Conservation (phyloP, 139 green algal species). For the Ulvella scutata region DNA sequence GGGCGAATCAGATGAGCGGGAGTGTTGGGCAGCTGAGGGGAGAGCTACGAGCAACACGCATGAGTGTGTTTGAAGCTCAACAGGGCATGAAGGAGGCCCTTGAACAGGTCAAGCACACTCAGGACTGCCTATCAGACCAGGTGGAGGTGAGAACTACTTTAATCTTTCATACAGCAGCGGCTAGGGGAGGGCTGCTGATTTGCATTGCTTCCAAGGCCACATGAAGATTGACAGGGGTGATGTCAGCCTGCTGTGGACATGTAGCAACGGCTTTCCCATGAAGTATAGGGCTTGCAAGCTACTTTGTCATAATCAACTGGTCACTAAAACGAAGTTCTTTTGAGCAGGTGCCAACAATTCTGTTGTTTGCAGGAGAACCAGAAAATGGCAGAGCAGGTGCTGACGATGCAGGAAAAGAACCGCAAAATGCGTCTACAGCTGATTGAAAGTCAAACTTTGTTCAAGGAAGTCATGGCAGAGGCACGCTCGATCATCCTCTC, state of each 20-base stretch:
- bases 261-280: too few species aligned
- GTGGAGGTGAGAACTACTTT: background rate
- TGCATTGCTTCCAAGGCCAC: too few species aligned
- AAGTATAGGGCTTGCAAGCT: too few species aligned
- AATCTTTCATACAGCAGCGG: too few species aligned
- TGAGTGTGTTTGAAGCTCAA: background rate
- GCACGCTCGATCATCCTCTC: background rate
- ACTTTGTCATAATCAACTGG: too few species aligned
- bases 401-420: background rate
- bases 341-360: background rate
- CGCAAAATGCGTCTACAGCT: background rate
- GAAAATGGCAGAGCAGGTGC: background rate
- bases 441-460: background rate
- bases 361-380: background rate
- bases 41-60: background rate
- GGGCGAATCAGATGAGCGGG: background rate
- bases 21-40: background rate
- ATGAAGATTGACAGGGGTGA: too few species aligned
- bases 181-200: too few species aligned
- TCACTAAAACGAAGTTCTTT: too few species aligned
- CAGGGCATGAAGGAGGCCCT: background rate
- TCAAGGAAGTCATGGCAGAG: background rate
- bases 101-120: background rate
- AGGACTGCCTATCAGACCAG: background rate
- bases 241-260: too few species aligned